Percentiles rank a stretch among this genome's conserved stretches.
Evolutionary conservation across 2,329 filamentous ascomycete species (phyloP).

Genomic region (Arachnomyces sp.): DNA sequence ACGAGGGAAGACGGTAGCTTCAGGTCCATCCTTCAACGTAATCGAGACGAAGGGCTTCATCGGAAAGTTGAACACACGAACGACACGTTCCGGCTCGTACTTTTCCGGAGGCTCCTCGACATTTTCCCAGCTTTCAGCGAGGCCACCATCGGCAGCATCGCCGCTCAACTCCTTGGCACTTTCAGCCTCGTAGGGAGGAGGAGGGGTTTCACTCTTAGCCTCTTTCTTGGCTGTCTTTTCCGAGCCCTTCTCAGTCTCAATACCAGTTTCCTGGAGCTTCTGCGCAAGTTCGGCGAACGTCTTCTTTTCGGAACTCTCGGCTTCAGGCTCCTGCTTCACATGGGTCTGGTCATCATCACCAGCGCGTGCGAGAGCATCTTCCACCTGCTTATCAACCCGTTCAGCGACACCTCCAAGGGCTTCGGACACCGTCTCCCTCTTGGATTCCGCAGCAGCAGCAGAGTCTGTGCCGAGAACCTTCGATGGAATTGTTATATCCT

Average conservation of each 20-base stretch:
- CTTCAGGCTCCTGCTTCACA: constrained; percentile 24
- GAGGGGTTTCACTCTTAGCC: constrained; percentile 47
- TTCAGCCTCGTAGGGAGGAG: constrained; percentile 44
- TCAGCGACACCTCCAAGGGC: constrained; percentile 60
- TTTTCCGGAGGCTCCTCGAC: constrained; percentile 59
- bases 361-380: constrained; percentile 56
- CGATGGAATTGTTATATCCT: constrained; percentile 8
- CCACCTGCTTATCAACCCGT: constrained; percentile 53
- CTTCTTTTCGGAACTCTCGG: constrained; percentile 25
- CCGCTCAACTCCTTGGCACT: constrained; percentile 47
- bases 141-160: constrained; percentile 43
- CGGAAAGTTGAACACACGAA: constrained; percentile 89
- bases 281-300: constrained; percentile 26
- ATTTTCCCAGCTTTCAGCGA: constrained; percentile 89
- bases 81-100: constrained; percentile 56
- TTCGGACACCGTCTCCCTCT: constrained; percentile 62
- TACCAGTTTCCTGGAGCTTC: constrained; percentile 32
- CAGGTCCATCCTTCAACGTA: constrained; percentile 47
- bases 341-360: constrained; percentile 44
- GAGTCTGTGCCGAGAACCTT: background rate
- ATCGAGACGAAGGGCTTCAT: constrained; percentile 96
- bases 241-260: constrained; percentile 40
- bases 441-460: background rate
- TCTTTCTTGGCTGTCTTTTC: constrained; percentile 48
- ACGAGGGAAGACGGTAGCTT: constrained; percentile 57